These are phyloP conservation scores for Acephala macrosclerotiorum DNA, from an alignment of 2,329 filamentous ascomycete species.

Conservation along the genomic window DNA sequence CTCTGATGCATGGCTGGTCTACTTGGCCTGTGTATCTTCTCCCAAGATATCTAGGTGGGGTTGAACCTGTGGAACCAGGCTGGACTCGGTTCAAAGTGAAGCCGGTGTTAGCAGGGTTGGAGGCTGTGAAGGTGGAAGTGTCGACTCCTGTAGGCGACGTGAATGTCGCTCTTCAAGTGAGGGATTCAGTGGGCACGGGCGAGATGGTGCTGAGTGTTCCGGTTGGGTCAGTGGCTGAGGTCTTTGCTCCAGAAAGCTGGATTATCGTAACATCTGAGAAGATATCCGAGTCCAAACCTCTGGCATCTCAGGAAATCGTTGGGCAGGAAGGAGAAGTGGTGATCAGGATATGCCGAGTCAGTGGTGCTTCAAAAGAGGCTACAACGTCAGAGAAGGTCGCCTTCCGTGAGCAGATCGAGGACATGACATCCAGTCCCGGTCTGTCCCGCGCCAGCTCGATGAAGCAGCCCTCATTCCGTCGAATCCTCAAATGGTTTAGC, in stretches of 20 bases:
- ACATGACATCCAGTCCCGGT: not conserved
- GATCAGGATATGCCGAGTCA: slow-evolving; percentile 1
- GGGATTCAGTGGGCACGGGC: slow-evolving; percentile 23
- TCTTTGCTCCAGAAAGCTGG: slow-evolving; percentile 26
- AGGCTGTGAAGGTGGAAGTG: slow-evolving; percentile 28
- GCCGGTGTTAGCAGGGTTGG: slow-evolving; percentile 32
- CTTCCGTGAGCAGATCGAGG: not conserved
- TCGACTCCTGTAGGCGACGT: slow-evolving; percentile 24
- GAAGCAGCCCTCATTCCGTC: not conserved
- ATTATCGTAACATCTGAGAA: slow-evolving; percentile 6
- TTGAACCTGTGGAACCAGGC: slow-evolving; percentile 30
- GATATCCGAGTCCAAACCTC: not conserved
- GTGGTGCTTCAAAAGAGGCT: too few species aligned
- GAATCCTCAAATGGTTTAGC: not conserved
- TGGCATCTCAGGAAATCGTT: not conserved
- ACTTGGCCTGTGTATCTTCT: slow-evolving; percentile 36
- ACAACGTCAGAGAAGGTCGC: not conserved
- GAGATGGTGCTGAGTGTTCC: slow-evolving; percentile 27
- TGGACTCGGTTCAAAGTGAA: slow-evolving; percentile 31
- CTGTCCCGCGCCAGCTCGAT: not conserved
- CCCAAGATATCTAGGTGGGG: slow-evolving; percentile 33
- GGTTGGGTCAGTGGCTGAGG: slow-evolving; percentile 23
- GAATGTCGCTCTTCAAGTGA: slow-evolving; percentile 25
- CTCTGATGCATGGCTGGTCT: slow-evolving; percentile 36
- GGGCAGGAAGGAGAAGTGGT: slow-evolving; percentile 6